Evolutionary conservation across 1,284 basidiomycete species (phyloP), one percentile per base, ranked within the genome.

Genomic region (Hymenochaete sp.): DNA sequence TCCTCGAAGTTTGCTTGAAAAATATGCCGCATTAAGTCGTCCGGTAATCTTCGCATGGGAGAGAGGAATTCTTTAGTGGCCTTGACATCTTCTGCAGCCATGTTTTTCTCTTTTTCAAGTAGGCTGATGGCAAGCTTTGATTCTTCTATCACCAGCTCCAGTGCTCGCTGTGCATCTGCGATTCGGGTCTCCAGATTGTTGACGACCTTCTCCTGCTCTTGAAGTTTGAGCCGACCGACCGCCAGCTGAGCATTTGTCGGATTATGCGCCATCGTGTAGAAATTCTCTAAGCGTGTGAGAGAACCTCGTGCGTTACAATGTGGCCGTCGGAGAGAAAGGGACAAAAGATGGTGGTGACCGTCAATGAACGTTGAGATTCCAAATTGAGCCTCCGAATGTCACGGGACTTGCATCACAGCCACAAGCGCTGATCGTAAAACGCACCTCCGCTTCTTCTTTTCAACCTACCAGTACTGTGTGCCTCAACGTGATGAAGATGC

Each of bases 1-100:
- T 77, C 72, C 48, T 82, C 76, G 52, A 83, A 84, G 53, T 71
- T 72, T 61, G 72, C 71, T 45, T 74, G 57, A 56, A 84, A 85
- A 52, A 85, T 74, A 50, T 77, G 71, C 41, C 75, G 68, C 36
- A 84, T 66, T 14, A 86, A 61, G 53, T 85, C 82, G 27, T 70
- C 63, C 3, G 82, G 82, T 14, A 85, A 64, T 33, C 78, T 64
- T 27, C 77, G 68, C 50, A 85, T 77, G 33, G 82, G 82, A 3
- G 82, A 73, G 43, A 84, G 66, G 55, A 82, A 84, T 2, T 78
- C 78, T 55, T 68, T 60, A 1, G 67, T 65, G 27, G 64, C 62
- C n/a, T 62, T 59, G 33, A 75, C 65, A 29, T 65, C 66, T 24
- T 71, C 62, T 56, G 79, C 68, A 22, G 82, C 53, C 2, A 51